Base-by-base conservation (phyloP, 2,329 filamentous ascomycete genomes). In the Colletotrichum noveboracense region DNA sequence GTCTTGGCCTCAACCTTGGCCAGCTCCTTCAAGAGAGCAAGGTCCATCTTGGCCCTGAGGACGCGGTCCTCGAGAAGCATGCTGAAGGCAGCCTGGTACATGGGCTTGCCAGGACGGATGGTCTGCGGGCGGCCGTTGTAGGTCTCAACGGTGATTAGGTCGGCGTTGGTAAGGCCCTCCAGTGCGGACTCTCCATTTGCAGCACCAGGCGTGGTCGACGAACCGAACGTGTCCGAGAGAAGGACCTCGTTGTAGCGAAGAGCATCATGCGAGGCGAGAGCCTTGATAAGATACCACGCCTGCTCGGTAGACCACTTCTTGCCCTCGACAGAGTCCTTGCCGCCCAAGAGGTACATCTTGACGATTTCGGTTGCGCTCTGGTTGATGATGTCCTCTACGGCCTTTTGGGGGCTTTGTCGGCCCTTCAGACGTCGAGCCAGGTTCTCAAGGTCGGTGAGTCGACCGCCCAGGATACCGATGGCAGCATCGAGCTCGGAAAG, bases 371-470 rank as follows among this genome's bases (percentile, higher is more conserved):
- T 95, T 1, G 96, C 94, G 21, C 94, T 94, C 81, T 98, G 95
- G 70, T 95, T 93, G 70, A 98, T 94, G 77, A 99, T 98, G 78
- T 98, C 96, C 26, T 92, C 88, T 4, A 98, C 93, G 4, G 97
- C 97, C 79, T 94, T 90, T 77, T 89, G 90, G 1, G 97, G 97
- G 3, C 90, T 94, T 83, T 98, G 96, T 18, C 97, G 96, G 1
- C 94, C 92, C 85, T 95, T 95, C 79, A 99, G 94, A 21, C 97
- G 91, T 43, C 96, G 92, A n/a, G 96, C 94, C 58, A 99, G 91
- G 81, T 97, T 97, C 82, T 98, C 96, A 24, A 99, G 92, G 81
- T 99, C 97, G 0, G 96, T 98, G n/a, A 99, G 89, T 5, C 97
- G 94, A 3, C 97, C 97, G 26, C 97, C 97, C 2, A 99, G 90